Evolutionary conservation across 345 rosid genomes (phyloP), one percentile per base, ranked within the genome.

Genomic region (Corymbia maculata): DNA sequence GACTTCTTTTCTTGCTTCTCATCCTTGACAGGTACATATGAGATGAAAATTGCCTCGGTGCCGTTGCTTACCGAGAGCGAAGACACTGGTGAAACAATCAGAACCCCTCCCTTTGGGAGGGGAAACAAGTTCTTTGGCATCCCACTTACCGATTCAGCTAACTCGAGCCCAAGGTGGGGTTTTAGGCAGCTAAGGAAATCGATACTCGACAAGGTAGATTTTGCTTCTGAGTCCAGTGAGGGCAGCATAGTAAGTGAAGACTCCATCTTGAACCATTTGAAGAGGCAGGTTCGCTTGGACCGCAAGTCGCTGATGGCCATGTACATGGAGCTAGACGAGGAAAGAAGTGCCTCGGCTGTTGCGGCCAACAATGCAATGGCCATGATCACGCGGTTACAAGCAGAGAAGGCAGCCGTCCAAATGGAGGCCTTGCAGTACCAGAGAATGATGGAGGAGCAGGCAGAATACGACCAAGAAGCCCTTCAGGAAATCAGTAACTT

Each of bases 401-500:
- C 92, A 8, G 98, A 98, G 89, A 97, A 97, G 92, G 97, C 98
- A 1, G 96, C 97, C 13, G 96, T 97, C 85, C 99, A 97, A 88
- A 98, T 98, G 99, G 99, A 98, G 86, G 99, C 99, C 8, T 92
- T 97, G 86, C 99, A 98, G 92, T 98, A 96, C 89, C 98, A 96
- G 91, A 96, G 99, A 91, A 95, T 98, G 99, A 96, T 98, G 98
- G 99, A 98, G 89, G 99, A 98, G 90, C 97, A 97, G 91, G 98
- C 98, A 42, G 97, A 97, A 89, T 98, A 95, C 80, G 99, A 97
- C 70, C 93, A 97, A 88, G 99, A 98, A 92, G 96, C 96, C 19
- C 90, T 98, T 79, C 98, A 96, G 89, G 93, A 94, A 53, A 90
- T 94, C 64, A 93, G 88, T 24, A 92, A 91, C 85, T 88, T 94